Evolutionary conservation across 2,329 filamentous ascomycete genomes (phyloP).

Genomic region (Diaporthe velutina): DNA sequence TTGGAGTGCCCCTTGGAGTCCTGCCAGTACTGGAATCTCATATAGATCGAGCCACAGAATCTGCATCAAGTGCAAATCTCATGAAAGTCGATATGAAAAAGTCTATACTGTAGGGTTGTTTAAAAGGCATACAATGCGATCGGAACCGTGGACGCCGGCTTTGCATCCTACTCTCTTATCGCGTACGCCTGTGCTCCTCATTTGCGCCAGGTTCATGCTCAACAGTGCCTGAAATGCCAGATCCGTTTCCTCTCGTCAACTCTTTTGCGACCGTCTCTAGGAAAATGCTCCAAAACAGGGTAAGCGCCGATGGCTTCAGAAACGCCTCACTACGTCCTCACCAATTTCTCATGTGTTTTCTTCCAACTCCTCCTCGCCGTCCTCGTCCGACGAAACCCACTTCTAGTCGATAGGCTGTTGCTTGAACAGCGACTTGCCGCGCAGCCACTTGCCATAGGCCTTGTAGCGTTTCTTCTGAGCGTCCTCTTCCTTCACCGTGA

Average conservation of each 20-base stretch:
- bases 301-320: not conserved
- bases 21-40: too few species aligned
- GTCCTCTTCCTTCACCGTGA: slow-evolving; percentile 91
- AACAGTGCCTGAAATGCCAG: not conserved
- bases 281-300: not conserved
- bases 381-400: slow-evolving; percentile 39
- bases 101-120: not conserved
- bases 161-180: not conserved
- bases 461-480: slow-evolving; percentile 94
- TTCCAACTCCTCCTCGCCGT: slow-evolving; percentile 13
- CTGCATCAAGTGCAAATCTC: not conserved
- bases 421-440: slow-evolving; percentile 96
- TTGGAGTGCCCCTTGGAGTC: too few species aligned
- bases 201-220: not conserved
- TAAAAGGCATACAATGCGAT: not conserved
- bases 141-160: not conserved
- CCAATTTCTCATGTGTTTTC: not conserved
- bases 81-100: not conserved
- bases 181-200: not conserved
- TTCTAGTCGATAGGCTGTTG: slow-evolving; percentile 77
- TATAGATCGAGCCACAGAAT: not conserved
- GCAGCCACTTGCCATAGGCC: slow-evolving; percentile 94
- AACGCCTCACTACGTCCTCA: slow-evolving; percentile 29
- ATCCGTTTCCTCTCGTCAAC: not conserved
- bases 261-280: not conserved